Percentiles rank a stretch among this genome's conserved stretches.
Conservation (phyloP, 331 rosid species). For the Malus hybrid region DNA sequence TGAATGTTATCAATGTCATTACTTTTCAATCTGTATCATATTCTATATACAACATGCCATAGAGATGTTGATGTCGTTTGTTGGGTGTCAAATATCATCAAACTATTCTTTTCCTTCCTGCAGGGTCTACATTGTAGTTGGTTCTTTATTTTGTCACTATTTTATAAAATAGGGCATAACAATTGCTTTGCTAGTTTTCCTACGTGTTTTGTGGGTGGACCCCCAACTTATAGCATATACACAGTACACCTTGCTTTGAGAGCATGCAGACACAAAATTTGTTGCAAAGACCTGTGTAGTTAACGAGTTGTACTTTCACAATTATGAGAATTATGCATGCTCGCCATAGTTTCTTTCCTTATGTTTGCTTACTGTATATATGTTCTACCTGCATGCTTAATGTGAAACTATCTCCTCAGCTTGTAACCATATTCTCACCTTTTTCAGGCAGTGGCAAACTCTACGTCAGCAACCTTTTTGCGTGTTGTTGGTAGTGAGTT, state of each 20-base stretch:
- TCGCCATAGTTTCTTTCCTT: neutral
- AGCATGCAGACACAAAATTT: neutral
- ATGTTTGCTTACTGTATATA: neutral
- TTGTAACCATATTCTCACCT: conserved; percentile 2
- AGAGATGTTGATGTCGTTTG: neutral
- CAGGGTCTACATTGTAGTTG: neutral
- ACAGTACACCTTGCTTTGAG: neutral
- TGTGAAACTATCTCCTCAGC: neutral
- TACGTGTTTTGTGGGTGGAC: neutral
- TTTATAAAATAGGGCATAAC: neutral
- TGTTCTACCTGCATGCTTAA: neutral
- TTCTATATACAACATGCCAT: neutral
- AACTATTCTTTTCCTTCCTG: neutral
- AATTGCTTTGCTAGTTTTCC: neutral
- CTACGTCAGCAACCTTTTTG: conserved; percentile 94
- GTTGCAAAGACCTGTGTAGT: neutral
- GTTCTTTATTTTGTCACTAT: neutral
- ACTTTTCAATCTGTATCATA: neutral
- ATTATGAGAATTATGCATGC: neutral
- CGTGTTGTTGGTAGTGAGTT: conserved; percentile 99
- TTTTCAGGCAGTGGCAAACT: conserved; percentile 92
- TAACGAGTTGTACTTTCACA: neutral
- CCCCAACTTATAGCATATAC: neutral
- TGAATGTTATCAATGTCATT: neutral
- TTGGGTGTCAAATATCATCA: neutral